These are phyloP conservation scores for Mycena crocata DNA, from an alignment of 768 basidiomycete species.

Conservation along the genomic window DNA sequence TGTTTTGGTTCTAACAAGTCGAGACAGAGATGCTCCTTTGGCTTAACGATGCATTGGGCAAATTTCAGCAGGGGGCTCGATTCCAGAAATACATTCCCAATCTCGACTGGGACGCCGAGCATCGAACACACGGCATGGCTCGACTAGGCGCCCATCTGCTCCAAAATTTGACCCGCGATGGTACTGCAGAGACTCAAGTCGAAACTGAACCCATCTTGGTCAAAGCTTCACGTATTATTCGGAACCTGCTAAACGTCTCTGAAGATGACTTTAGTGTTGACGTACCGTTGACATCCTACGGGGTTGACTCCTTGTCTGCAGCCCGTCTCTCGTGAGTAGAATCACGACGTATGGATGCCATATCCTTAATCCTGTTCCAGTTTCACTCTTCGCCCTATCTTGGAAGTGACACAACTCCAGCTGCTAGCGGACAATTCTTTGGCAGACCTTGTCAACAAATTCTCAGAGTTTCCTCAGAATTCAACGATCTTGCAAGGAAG, in stretches of 20 bases:
- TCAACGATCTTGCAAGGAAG: neutral
- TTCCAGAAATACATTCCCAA: slow-evolving; percentile 10
- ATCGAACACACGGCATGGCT: slow-evolving; percentile 6
- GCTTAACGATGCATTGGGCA: slow-evolving; percentile 47
- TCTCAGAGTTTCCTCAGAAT: neutral
- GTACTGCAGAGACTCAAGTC: no score
- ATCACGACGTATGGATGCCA: neutral
- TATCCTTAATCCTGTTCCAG: neutral
- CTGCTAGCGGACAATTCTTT: slow-evolving; percentile 10
- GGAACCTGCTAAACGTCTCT: slow-evolving; percentile 37
- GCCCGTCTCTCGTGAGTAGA: slow-evolving; percentile 13
- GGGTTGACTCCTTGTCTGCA: slow-evolving; percentile 31
- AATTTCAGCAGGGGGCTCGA: neutral
- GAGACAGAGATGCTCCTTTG: slow-evolving; percentile 46
- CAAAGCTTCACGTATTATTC: slow-evolving; percentile 37
- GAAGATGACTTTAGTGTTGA: slow-evolving; percentile 48
- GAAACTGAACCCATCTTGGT: slow-evolving; percentile 10
- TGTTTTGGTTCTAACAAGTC: neutral
- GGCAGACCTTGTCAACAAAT: slow-evolving; percentile 2
- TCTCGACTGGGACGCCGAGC: neutral
- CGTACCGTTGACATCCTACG: slow-evolving; percentile 55
- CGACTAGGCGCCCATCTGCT: neutral
- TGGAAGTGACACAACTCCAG: slow-evolving; percentile 17
- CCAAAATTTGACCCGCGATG: neutral
- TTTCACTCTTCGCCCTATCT: slow-evolving; percentile 1